phyloP scores from a whole-genome alignment of 129 eudicot species.

The Pittosporum tobira region DNA sequence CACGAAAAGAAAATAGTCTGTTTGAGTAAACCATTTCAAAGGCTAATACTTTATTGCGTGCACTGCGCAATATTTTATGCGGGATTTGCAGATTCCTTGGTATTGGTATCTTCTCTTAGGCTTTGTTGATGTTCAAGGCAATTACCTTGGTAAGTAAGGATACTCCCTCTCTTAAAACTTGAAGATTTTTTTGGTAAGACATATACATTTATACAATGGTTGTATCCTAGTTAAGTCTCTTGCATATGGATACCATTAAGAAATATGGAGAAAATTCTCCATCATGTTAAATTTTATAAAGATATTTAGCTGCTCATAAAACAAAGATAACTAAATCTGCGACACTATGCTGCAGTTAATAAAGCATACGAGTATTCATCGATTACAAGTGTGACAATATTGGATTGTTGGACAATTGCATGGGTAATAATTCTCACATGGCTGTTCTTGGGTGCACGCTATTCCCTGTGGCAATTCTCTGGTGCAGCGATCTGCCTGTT shows the following conservation, averaged over 20 bases:
- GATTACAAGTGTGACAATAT: slow-evolving; percentile 74
- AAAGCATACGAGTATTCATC: slow-evolving; percentile 76
- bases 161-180: neutral
- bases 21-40: too few relatives aligned
- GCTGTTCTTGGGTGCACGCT: slow-evolving; percentile 58
- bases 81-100: slow-evolving; percentile 70
- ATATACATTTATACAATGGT: too few relatives aligned
- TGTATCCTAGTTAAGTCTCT: neutral
- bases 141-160: slow-evolving; percentile 51
- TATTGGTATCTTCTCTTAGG: slow-evolving; percentile 73
- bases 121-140: slow-evolving; percentile 80
- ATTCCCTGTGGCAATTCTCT: slow-evolving; percentile 59
- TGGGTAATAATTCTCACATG: slow-evolving; percentile 83
- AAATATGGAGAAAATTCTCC: neutral
- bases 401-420: slow-evolving; percentile 74
- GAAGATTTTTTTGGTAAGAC: too few relatives aligned
- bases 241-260: neutral
- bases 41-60: too few relatives aligned
- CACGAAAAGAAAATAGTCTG: too few relatives aligned
- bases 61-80: neutral
- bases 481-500: slow-evolving; percentile 69
- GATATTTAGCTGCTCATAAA: neutral
- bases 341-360: slow-evolving; percentile 39
- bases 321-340: neutral
- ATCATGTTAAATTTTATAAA: neutral